Evolutionary conservation across 805 yeast genomes (phyloP), one percentile per base, ranked within the genome.

Genomic region (Brettanomyces custersianus): DNA sequence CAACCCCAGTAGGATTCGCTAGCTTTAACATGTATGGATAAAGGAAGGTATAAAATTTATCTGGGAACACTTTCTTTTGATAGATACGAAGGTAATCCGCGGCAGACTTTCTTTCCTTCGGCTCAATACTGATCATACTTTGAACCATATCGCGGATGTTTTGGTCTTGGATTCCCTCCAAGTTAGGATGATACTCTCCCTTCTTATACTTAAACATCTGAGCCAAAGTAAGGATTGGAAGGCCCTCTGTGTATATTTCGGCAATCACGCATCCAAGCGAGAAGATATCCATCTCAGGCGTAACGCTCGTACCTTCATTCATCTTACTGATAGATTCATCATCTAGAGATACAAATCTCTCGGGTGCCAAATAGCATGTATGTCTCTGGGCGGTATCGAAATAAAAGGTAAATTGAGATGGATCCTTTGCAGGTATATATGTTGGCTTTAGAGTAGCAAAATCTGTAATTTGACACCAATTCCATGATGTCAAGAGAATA

Each of bases 361-460:
- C 98, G 0, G 98, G 98, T 0, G 98, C 97, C 29, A 92, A 57
- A 55, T 90, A 90, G 57, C 98, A 92, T 2, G 76, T 72, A 48
- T 95, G 68, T 44, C 96, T 66, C 52, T 76, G 84, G 2, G 94
- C 82, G 3, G 90, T 84, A 59, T 92, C 97, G 53, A 88, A 92
- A 57, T 80, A 92, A 51, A 90, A 92, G 1, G 92, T 77, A 48
- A 83, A 92, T 42, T 82, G 90, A 10, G 88, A 82, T 0, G 97
- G 96, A 50, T 92, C 90, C 46, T 87, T 92, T 44, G 84, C 95
- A 0, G 97, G 96, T 22, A 92, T 59, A 46, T 69, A 76, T 0
- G 75, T 75, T 0, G 98, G 98, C 57, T 92, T 92, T 52, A 80
- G 74, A 1, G 75, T 66, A 2, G 96, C 81, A 60, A 90, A 90